Percentiles rank a stretch among this genome's conserved stretches.
Evolutionary conservation across 228 moss, liverwort and hornwort genomes (phyloP).

Genomic region (Sphagnum magellanicum): DNA sequence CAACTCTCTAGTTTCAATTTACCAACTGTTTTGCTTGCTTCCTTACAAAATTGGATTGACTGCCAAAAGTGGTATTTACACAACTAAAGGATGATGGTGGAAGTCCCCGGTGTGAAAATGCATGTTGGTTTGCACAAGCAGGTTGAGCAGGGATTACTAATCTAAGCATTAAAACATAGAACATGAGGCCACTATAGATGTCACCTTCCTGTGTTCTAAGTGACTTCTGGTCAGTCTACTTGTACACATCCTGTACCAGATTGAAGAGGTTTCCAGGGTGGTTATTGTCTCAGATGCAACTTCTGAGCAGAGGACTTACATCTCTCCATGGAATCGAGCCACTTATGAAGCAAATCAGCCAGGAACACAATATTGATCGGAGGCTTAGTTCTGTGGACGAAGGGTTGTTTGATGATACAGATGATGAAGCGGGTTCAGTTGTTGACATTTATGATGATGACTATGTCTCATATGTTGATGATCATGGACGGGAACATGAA

Average conservation of each 20-base stretch:
- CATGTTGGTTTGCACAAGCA: too few relatives aligned
- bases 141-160: too few relatives aligned
- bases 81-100: too few relatives aligned
- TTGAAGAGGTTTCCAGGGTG: not conserved
- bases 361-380: constrained; percentile 60
- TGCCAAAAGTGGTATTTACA: not conserved
- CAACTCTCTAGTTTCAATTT: not conserved
- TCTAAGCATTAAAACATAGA: too few relatives aligned
- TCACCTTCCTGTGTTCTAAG: not conserved
- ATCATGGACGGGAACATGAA: not conserved
- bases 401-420: constrained; percentile 23
- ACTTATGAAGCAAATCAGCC: constrained; percentile 62
- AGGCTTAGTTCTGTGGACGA: constrained; percentile 28
- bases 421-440: constrained; percentile 37
- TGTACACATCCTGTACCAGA: not conserved
- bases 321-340: constrained; percentile 71
- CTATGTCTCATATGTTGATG: constrained; percentile 46
- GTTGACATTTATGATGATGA: constrained; percentile 27
- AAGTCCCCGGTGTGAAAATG: too few relatives aligned
- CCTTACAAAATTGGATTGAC: not conserved
- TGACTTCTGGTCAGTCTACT: not conserved
- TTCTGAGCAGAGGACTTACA: constrained; percentile 64
- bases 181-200: not conserved
- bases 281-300: constrained; percentile 46
- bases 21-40: not conserved